Conservation (phyloP, 441 rosid species). For the Macaranga tanarius region DNA sequence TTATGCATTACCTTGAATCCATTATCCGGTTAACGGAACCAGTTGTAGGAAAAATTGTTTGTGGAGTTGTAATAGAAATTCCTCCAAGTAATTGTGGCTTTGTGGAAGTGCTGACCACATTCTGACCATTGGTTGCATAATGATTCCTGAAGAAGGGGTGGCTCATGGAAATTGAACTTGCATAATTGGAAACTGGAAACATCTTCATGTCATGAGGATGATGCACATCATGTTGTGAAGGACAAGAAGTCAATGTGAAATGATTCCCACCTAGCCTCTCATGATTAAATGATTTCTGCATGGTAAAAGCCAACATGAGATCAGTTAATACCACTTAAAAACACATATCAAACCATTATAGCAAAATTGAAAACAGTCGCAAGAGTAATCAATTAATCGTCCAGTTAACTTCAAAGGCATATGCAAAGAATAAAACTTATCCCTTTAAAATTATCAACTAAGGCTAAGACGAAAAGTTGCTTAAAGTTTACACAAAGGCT, state of each 20-base stretch:
- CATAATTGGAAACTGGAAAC: slow-evolving; percentile 38
- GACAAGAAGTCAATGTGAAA: slow-evolving; percentile 35
- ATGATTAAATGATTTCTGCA: slow-evolving; percentile 39
- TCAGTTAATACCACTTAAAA: slow-evolving; percentile 16
- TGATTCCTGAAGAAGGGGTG: slow-evolving; percentile 36
- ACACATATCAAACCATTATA: too few relatives aligned
- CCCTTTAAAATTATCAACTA: background rate
- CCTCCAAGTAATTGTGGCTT: slow-evolving; percentile 50
- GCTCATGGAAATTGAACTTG: slow-evolving; percentile 26
- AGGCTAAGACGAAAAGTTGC: background rate
- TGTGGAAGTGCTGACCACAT: slow-evolving; percentile 17
- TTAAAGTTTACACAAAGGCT: background rate
- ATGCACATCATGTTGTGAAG: slow-evolving; percentile 36
- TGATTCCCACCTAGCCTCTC: slow-evolving; percentile 34
- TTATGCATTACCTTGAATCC: slow-evolving; percentile 42
- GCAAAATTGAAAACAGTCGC: background rate
- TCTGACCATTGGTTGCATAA: slow-evolving; percentile 31
- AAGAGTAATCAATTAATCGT: background rate
- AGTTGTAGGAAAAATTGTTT: slow-evolving; percentile 30
- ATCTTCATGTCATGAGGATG: slow-evolving; percentile 35
- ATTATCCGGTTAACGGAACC: slow-evolving; percentile 35
- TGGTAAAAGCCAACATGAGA: slow-evolving; percentile 18
- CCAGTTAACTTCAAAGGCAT: background rate
- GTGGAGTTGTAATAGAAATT: slow-evolving; percentile 41
- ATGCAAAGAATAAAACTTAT: background rate